Evolutionary conservation across 2,329 filamentous ascomycete genomes (phyloP).

Genomic region (Colletotrichum falcatum): DNA sequence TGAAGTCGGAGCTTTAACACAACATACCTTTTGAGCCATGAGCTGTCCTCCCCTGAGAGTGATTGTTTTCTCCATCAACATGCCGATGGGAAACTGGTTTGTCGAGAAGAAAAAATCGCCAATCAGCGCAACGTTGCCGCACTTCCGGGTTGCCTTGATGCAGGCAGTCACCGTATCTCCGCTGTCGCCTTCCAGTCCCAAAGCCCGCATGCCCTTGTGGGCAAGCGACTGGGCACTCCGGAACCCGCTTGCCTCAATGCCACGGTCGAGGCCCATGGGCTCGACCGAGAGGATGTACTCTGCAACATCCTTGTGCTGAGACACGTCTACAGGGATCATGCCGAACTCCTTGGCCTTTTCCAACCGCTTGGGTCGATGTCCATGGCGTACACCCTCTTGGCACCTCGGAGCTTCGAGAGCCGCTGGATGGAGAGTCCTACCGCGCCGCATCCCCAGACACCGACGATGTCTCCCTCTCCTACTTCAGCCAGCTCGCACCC

Average conservation of each 20-base stretch:
- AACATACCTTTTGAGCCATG: conserved; percentile 40
- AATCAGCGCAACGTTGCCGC: conserved; percentile 47
- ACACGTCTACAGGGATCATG: conserved; percentile 47
- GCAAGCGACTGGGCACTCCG: conserved; percentile 43
- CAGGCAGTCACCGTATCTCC: conserved; percentile 46
- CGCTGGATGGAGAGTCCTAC: conserved; percentile 45
- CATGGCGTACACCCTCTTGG: conserved; percentile 49
- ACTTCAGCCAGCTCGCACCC: conserved; percentile 49
- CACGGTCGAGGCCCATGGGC: conserved; percentile 45
- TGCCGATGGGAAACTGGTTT: conserved; percentile 48
- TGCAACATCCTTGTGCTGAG: conserved; percentile 44
- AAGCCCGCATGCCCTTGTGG: conserved; percentile 32
- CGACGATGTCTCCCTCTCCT: conserved; percentile 43
- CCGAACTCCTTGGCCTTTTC: conserved; percentile 45
- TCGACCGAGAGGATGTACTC: conserved; percentile 48
- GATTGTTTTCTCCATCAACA: conserved; percentile 50
- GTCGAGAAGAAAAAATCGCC: conserved; percentile 48
- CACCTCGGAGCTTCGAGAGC: conserved; percentile 47
- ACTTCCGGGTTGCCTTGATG: conserved; percentile 48
- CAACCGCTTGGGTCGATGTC: conserved; percentile 49
- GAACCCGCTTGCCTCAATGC: conserved; percentile 49
- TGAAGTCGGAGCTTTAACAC: too few relatives aligned
- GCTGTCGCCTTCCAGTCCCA: conserved; percentile 46
- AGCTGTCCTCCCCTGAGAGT: conserved; percentile 48
- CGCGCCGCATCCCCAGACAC: conserved; percentile 7